These are phyloP conservation scores for Kernera saxatilis DNA, from an alignment of 345 rosid species.

Conservation along the genomic window DNA sequence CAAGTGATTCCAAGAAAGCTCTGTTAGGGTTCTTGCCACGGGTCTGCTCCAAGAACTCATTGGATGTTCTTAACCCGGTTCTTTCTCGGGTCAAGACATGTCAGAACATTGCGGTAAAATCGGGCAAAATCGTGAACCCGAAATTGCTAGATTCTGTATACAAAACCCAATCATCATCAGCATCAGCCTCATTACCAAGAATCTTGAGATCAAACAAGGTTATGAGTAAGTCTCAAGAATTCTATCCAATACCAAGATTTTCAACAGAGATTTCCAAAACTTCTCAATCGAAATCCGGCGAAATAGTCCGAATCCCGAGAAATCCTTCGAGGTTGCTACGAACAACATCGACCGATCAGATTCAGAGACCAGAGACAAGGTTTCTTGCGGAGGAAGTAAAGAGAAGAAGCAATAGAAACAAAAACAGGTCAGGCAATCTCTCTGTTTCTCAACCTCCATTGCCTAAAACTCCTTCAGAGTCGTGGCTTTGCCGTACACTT, in stretches of 20 bases:
- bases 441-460: constrained; percentile 51
- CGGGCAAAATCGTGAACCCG: neutral
- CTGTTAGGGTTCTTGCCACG: constrained; percentile 6
- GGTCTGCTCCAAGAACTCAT: constrained; percentile 22
- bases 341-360: constrained; percentile 4
- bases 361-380: constrained; percentile 14
- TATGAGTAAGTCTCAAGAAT: constrained; percentile 42
- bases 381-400: constrained; percentile 24
- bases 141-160: neutral
- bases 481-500: constrained; percentile 86
- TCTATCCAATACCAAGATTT: constrained; percentile 16
- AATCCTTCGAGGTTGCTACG: constrained; percentile 25
- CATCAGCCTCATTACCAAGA: constrained; percentile 44
- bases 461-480: constrained; percentile 83
- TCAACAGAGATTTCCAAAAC: constrained; percentile 46
- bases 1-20: constrained; percentile 19
- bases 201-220: constrained; percentile 38
- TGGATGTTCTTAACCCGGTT: constrained; percentile 24
- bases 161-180: constrained; percentile 36
- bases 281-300: constrained; percentile 29
- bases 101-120: constrained; percentile 3
- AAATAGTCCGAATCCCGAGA: neutral
- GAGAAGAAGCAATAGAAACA: constrained; percentile 19
- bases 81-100: constrained; percentile 21
- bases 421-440: constrained; percentile 16